phyloP scores from a whole-genome alignment of 1,139 yeast genomes.

The Trichomonascaceae sp. region DNA sequence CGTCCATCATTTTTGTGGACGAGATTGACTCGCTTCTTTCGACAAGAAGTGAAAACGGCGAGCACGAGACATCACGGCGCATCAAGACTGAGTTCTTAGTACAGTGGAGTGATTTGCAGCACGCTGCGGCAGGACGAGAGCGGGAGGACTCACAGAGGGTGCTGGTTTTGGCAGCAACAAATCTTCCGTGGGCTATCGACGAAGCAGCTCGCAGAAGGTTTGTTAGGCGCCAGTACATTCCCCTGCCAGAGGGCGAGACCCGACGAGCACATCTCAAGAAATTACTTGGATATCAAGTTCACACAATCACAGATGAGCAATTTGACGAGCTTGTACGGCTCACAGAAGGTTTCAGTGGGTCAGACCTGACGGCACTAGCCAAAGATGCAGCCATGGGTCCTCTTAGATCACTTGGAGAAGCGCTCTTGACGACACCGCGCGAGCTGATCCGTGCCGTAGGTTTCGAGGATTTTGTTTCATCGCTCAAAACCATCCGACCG shows the following conservation, averaged over 20 bases:
- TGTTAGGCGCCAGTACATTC: conserved; percentile 87
- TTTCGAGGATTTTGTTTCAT: conserved; percentile 59
- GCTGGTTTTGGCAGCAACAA: conserved; percentile 88
- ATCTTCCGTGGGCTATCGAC: conserved; percentile 95
- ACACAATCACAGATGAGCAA: conserved; percentile 49
- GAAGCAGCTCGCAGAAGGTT: conserved; percentile 96
- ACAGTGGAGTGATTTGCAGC: conserved; percentile 90
- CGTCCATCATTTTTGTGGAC: conserved; percentile 89
- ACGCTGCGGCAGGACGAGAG: conserved; percentile 74
- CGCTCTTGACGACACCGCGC: conserved; percentile 68
- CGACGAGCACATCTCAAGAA: conserved; percentile 59
- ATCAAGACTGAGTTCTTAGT: conserved; percentile 89
- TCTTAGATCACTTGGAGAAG: conserved; percentile 77
- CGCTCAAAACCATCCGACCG: conserved; percentile 78
- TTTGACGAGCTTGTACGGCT: conserved; percentile 43
- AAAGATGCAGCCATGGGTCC: conserved; percentile 99
- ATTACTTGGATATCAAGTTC: conserved; percentile 63
- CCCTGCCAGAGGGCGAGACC: conserved; percentile 82
- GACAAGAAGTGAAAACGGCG: conserved; percentile 70
- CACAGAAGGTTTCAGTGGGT: conserved; percentile 81
- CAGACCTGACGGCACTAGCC: conserved; percentile 89
- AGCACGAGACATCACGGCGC: conserved; percentile 81
- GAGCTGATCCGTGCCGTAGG: conserved; percentile 75
- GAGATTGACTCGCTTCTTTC: conserved; percentile 89
- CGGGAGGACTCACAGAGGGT: conserved; percentile 58